These are phyloP conservation scores for Penicillium argentinense DNA, from an alignment of 495 filamentous ascomycete genomes.

Conservation along the genomic window DNA sequence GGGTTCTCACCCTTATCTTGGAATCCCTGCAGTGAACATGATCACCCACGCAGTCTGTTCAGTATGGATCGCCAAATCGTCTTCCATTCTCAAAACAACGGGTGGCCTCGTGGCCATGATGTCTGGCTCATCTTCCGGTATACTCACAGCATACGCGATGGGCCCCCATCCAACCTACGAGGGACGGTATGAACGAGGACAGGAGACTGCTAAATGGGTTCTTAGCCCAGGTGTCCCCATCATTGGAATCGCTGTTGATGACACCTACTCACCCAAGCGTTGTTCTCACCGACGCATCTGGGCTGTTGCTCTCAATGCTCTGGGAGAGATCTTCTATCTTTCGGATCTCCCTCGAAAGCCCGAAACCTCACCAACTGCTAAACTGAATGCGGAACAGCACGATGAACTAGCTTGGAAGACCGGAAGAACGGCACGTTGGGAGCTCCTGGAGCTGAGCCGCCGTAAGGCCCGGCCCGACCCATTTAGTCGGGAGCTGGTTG, in stretches of 20 bases:
- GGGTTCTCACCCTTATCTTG: conserved; percentile 51
- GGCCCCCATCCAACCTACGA: conserved; percentile 66
- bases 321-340: conserved; percentile 89
- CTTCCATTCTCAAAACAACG: conserved; percentile 66
- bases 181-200: conserved; percentile 66
- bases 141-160: conserved; percentile 81
- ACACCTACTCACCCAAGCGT: conserved; percentile 68
- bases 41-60: conserved; percentile 63
- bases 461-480: conserved; percentile 70
- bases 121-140: conserved; percentile 78
- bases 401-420: conserved; percentile 75
- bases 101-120: conserved; percentile 79
- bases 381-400: conserved; percentile 41
- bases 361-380: conserved; percentile 22
- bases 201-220: conserved; percentile 82
- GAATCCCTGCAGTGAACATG: conserved; percentile 69
- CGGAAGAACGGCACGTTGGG: conserved; percentile 77
- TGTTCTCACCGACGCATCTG: conserved; percentile 70
- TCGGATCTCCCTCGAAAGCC: conserved; percentile 60
- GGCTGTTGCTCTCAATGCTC: conserved; percentile 84
- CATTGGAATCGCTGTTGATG: conserved; percentile 80
- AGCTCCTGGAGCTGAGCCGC: conserved; percentile 71
- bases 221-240: conserved; percentile 93
- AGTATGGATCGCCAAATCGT: conserved; percentile 90
- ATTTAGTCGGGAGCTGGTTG: conserved; percentile 55